Base-by-base conservation (phyloP, 257 asterid species). In the Nicotiana attenuata region DNA sequence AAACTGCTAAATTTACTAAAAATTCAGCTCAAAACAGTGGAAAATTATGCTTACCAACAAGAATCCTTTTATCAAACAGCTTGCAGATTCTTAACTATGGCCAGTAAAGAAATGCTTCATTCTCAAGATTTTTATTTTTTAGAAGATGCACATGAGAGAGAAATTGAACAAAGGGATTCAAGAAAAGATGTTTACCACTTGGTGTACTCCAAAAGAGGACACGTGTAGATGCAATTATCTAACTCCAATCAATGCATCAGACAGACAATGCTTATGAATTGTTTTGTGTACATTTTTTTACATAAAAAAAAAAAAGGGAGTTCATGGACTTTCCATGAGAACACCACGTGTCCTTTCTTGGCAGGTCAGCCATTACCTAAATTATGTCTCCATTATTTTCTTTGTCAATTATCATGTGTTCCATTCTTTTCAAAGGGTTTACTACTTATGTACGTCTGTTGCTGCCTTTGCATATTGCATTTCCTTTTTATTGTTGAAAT, bases 181-280 rank as follows among this genome's bases (percentile, higher is more conserved):
- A 84, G 86, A 86, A 88, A 91, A 82, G 90, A 83, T 85, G 10
- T 86, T 90, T 83, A 73, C 82, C 80, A 38, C 81, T 76, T 65
- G 89, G 64, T 78, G 60, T 35, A 78, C 88, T 80, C 82, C 85
- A 69, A 60, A 71, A 61, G 78, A 50, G 79, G 99, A 90, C 98
- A 93, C 99, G 97, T 92, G 93, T 91, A 86, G 88, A 88, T 83
- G 89, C 92, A 89, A 87, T 92, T 89, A 92, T 95, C 97, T 71
- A 88, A 89, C 91, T 87, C 87, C 95, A 91, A 91, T 95, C 92
- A 91, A 92, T 91, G 92, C 89, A 38, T n/a, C 64, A 60, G 73
- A 71, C 80, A 76, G 71, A 68, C 80, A 81, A 81, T 87, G 66
- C 84, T 79, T 77, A 85, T 77, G 77, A 45, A 17, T 67, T 47